Evolutionary conservation across 176 grass and related monocot genomes (phyloP).

Genomic region (Musa itinerans): DNA sequence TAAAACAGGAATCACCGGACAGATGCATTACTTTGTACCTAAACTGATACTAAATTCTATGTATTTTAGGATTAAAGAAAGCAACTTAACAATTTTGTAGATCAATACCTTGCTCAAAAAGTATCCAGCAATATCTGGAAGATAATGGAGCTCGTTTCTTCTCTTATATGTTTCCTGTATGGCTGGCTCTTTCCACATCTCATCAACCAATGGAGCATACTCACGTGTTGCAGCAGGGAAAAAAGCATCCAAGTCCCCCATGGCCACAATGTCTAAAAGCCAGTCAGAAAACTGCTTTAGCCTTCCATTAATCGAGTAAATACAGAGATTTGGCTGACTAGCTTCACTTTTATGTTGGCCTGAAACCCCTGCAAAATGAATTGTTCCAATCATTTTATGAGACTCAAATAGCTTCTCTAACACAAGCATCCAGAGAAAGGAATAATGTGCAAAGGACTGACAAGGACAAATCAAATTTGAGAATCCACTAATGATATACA

Average conservation of each 20-base stretch:
- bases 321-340: constrained; percentile 31
- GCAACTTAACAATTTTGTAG: neutral
- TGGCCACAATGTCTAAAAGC: constrained; percentile 95
- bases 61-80: neutral
- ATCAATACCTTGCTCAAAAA: constrained; percentile 75
- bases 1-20: neutral
- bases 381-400: neutral
- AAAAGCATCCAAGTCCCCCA: constrained; percentile 82
- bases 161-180: constrained; percentile 96
- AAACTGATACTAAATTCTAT: neutral
- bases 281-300: constrained; percentile 90
- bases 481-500: neutral
- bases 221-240: constrained; percentile 89
- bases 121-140: constrained; percentile 81
- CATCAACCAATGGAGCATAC: constrained; percentile 85
- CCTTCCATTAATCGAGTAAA: constrained; percentile 83
- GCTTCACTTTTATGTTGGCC: constrained; percentile 39
- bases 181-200: constrained; percentile 83
- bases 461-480: neutral
- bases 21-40: neutral
- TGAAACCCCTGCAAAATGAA: constrained; percentile 4
- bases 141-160: constrained; percentile 79
- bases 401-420: neutral
- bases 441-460: neutral
- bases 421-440: neutral